Percentiles rank a stretch among this genome's conserved stretches.
Evolutionary conservation across 768 basidiomycete species (phyloP).

Genomic region (Mycena maculata): DNA sequence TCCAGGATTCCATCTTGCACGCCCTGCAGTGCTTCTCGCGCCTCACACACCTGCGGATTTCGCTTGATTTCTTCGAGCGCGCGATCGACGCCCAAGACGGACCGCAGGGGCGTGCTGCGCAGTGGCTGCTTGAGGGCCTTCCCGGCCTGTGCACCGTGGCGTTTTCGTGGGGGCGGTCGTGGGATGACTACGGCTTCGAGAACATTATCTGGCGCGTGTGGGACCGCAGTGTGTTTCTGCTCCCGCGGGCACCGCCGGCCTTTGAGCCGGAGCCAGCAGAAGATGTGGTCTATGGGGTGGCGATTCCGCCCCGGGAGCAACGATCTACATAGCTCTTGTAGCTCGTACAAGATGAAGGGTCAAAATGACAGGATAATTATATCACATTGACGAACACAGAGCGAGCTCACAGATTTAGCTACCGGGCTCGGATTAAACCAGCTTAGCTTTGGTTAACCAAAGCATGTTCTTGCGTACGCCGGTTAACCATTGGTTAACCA

Average conservation of each 20-base stretch:
- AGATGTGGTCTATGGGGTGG: too few relatives aligned
- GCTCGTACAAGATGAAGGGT: too few relatives aligned
- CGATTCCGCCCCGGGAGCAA: too few relatives aligned
- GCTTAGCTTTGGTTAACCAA: too few relatives aligned
- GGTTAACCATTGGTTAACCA: too few relatives aligned
- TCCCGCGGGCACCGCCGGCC: conserved; percentile 1
- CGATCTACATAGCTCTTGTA: too few relatives aligned
- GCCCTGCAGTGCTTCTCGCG: not conserved
- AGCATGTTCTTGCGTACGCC: too few relatives aligned
- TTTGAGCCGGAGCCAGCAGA: too few relatives aligned
- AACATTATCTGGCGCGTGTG: not conserved
- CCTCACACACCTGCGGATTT: not conserved
- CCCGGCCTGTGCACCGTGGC: not conserved
- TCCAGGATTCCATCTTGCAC: not conserved
- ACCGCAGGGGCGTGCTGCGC: not conserved
- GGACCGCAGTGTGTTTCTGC: conserved; percentile 7
- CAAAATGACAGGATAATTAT: too few relatives aligned
- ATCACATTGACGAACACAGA: too few relatives aligned
- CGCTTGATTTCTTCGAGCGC: not conserved
- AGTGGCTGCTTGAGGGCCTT: not conserved
- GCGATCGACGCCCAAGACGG: not conserved
- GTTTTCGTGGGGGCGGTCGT: not conserved
- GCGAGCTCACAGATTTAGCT: too few relatives aligned
- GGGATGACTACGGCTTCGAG: not conserved
- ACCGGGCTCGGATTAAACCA: too few relatives aligned